These are phyloP conservation scores for Russula ochroleuca DNA, from an alignment of 768 basidiomycete species.

Conservation along the genomic window DNA sequence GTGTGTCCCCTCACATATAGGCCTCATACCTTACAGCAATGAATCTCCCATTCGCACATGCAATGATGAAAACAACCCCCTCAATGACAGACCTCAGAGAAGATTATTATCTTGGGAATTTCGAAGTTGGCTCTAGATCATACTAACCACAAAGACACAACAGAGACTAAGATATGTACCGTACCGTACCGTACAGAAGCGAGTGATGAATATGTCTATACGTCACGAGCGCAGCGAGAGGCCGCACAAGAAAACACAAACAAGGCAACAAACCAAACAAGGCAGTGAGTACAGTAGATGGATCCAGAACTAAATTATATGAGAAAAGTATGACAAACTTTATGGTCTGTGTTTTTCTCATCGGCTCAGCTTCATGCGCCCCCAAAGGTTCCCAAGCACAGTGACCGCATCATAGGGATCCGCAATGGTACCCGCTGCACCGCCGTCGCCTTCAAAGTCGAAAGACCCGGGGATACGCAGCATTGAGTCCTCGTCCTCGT, in stretches of 20 bases:
- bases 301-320: not conserved
- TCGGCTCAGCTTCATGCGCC: conserved; percentile 13
- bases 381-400: conserved; percentile 17
- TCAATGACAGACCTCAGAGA: no score
- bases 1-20: no score
- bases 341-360: not conserved
- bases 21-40: no score
- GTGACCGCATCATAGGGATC: not conserved
- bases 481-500: not conserved
- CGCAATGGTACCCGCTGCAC: not conserved
- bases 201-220: not conserved
- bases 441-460: not conserved
- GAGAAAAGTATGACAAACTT: not conserved
- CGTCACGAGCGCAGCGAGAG: not conserved
- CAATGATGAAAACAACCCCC: no score
- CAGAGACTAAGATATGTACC: not conserved
- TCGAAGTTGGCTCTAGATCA: not conserved
- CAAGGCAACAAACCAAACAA: not conserved
- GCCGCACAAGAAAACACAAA: not conserved
- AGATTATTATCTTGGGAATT: no score
- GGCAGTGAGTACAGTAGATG: no score
- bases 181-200: not conserved
- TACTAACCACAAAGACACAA: not conserved
- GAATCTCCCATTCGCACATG: no score
- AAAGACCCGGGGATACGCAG: conserved; percentile 24